Evolutionary conservation across 306 rosid species (phyloP), one percentile per base, ranked within the genome.

Genomic region (Elaeagnus macrophylla): DNA sequence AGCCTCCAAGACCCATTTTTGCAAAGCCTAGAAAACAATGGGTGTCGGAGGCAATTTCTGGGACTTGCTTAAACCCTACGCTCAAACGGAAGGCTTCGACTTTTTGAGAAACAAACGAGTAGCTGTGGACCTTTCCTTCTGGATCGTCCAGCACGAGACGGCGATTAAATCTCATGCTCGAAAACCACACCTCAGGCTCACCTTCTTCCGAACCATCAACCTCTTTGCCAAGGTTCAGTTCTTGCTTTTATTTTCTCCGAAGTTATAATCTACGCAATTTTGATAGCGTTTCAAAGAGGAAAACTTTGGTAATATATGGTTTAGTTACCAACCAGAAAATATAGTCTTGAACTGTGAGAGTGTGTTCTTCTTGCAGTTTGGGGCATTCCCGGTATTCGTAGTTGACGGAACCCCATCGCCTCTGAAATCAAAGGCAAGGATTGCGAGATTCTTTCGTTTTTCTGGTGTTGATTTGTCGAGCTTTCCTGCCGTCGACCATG

Each of bases 51-150:
- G 89, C 39, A 68, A 83, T 66, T 83, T 91, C 77, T 86, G 95
- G 97, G 96, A 91, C 47, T 69, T 80, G 72, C 72, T 86, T 35
- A 86, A 84, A 60, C 97, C 96, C 45, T 82, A 78, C 53, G 77
- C 83, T 20, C 82, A 81, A 36, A 57, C 56, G 59, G 87, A 84
- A 76, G 95, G 87, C 51, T 80, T 80, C 51, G 93, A 91, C 78
- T 91, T 86, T 83, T 80, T 86, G 65, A 80, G 89, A 64, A 72
- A 91, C 89, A 91, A 91, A 77, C 94, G 97, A 45, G 89, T 91
- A 40, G 97, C 95, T 44, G 80, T 91, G 39, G 97, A 91, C 72
- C 91, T 91, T 19, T 84, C 96, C 12, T 78, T 78, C 66, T 91
- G 96, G 97, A 84, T 91, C 53, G 86, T 91, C 16, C 89, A 82